phyloP scores from a whole-genome alignment of 2,329 filamentous ascomycete genomes.

The Paraconiothyrium sp. region DNA sequence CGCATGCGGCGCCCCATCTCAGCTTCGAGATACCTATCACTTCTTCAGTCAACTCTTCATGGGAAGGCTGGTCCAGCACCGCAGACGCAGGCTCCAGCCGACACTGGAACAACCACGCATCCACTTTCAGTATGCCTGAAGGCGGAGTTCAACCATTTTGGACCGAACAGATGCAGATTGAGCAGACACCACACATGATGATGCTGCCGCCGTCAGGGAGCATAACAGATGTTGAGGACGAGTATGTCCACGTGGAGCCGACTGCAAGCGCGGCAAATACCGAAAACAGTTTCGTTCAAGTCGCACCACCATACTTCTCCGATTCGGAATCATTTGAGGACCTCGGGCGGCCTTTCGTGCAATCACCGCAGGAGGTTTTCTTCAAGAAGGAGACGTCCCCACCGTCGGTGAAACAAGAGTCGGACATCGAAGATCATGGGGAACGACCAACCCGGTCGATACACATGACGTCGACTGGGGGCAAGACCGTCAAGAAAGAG shows the following conservation, averaged over 20 bases:
- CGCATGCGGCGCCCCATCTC: conserved; percentile 12
- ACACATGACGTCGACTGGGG: conserved; percentile 34
- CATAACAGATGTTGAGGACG: conserved; percentile 29
- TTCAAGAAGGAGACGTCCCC: conserved; percentile 31
- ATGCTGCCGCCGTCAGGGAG: conserved; percentile 29
- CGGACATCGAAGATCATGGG: conserved; percentile 27
- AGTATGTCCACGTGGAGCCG: conserved; percentile 27
- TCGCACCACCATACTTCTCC: conserved; percentile 22
- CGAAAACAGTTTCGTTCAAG: conserved; percentile 25
- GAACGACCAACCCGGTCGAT: conserved; percentile 30
- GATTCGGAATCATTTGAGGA: conserved; percentile 28
- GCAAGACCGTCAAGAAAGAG: conserved; percentile 38
- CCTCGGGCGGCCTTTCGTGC: conserved; percentile 22
- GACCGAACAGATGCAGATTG: conserved; percentile 18
- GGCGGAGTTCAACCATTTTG: conserved; percentile 21
- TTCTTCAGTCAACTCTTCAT: conserved; percentile 13
- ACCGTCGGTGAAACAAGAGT: conserved; percentile 34
- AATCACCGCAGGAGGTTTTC: conserved; percentile 33
- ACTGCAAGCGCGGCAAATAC: neutral
- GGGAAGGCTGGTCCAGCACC: conserved; percentile 15
- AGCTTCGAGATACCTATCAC: conserved; percentile 15
- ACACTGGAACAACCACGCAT: conserved; percentile 20
- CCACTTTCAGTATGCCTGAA: conserved; percentile 10
- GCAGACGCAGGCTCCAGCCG: conserved; percentile 15
- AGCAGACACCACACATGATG: conserved; percentile 18